Percentiles rank a stretch among this genome's conserved stretches.
phyloP scores from a whole-genome alignment of 2,329 filamentous ascomycete genomes.

The Fusarium temperatum region DNA sequence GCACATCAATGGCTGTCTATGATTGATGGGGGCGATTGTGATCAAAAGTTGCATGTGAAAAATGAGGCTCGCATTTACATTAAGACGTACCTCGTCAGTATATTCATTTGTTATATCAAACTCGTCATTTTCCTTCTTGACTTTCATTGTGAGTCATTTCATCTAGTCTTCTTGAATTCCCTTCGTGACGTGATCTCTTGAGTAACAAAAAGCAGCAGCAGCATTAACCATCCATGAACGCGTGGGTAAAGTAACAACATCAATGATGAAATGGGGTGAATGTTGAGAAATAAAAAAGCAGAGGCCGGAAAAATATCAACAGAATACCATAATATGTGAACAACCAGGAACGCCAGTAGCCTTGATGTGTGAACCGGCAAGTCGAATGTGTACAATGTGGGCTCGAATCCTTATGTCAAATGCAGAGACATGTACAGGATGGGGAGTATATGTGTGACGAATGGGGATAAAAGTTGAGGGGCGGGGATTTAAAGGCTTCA shows the following conservation, averaged over 20 bases:
- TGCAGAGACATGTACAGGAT: slow-evolving; percentile 39
- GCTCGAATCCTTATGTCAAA: slow-evolving; percentile 34
- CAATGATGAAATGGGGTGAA: slow-evolving; percentile 3
- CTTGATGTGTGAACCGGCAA: slow-evolving; percentile 31
- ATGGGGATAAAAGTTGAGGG: slow-evolving; percentile 2
- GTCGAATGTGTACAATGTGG: slow-evolving; percentile 34
- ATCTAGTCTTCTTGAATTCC: slow-evolving; percentile 20
- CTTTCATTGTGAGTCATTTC: slow-evolving; percentile 35
- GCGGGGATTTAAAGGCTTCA: slow-evolving; percentile 11
- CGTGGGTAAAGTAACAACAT: slow-evolving; percentile 23
- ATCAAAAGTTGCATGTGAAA: slow-evolving; percentile 5
- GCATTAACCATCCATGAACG: slow-evolving; percentile 23
- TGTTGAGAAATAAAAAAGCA: background rate
- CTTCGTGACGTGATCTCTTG: slow-evolving; percentile 37
- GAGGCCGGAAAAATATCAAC: slow-evolving; percentile 4
- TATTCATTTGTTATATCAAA: slow-evolving; percentile 37
- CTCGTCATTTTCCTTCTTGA: slow-evolving; percentile 32
- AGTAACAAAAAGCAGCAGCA: slow-evolving; percentile 11
- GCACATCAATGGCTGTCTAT: background rate
- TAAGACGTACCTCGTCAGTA: slow-evolving; percentile 25
- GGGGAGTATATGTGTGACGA: slow-evolving; percentile 21
- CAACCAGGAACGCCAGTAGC: slow-evolving; percentile 39
- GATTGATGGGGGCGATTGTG: background rate
- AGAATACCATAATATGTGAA: slow-evolving; percentile 31
- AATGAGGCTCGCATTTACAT: slow-evolving; percentile 25